These are phyloP conservation scores for Rachicladosporium sp. DNA, from an alignment of 2,329 filamentous ascomycete genomes.

Conservation along the genomic window DNA sequence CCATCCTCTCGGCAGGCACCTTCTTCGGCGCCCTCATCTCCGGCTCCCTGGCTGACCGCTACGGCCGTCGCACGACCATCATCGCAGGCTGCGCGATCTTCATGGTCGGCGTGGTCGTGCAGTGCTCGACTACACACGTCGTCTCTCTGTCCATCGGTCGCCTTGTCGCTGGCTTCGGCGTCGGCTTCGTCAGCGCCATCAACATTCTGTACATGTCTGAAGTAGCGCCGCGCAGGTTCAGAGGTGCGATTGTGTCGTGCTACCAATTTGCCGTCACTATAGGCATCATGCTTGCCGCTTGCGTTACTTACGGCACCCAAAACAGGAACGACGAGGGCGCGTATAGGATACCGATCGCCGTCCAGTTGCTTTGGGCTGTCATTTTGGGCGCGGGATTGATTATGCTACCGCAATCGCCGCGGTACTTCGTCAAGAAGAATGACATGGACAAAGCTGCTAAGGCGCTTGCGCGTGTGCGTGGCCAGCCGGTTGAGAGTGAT, in stretches of 20 bases:
- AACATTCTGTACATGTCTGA: conserved; percentile 37
- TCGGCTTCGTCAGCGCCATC: conserved; percentile 58
- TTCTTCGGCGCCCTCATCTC: conserved; percentile 58
- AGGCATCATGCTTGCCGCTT: conserved; percentile 62
- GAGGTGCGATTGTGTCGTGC: conserved; percentile 64
- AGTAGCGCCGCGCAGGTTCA: conserved; percentile 50
- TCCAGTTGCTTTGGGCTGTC: conserved; percentile 72
- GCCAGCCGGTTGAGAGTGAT: conserved; percentile 58
- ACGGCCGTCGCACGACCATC: conserved; percentile 54
- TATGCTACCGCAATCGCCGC: conserved; percentile 70
- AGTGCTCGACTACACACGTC: conserved; percentile 49
- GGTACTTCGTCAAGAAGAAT: conserved; percentile 72
- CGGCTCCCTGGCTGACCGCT: conserved; percentile 47
- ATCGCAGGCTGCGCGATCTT: conserved; percentile 53
- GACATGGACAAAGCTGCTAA: conserved; percentile 52
- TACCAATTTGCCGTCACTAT: conserved; percentile 79
- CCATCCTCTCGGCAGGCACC: conserved; percentile 64
- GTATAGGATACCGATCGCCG: conserved; percentile 68
- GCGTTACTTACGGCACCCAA: conserved; percentile 62
- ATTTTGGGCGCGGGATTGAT: conserved; percentile 61
- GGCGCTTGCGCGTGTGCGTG: conserved; percentile 57
- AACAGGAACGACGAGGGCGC: conserved; percentile 48
- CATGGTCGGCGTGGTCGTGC: conserved; percentile 40
- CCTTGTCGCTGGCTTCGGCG: conserved; percentile 61
- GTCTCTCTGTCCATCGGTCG: conserved; percentile 58